Evolutionary conservation across 768 basidiomycete genomes (phyloP).

Genomic region (Terana coerulea): DNA sequence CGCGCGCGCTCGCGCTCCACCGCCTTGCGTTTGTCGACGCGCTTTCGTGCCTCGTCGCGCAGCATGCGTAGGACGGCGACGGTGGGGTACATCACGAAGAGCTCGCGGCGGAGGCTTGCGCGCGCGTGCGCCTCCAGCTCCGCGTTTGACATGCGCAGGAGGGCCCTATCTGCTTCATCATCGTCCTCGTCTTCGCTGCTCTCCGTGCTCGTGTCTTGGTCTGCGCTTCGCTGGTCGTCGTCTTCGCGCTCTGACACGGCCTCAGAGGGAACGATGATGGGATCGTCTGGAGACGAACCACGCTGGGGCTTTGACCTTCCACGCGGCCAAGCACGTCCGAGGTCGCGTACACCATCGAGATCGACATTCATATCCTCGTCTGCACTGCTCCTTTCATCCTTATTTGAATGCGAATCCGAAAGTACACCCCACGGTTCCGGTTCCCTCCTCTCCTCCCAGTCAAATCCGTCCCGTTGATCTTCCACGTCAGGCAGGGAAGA

Average conservation of each 20-base stretch:
- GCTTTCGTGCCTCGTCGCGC: neutral
- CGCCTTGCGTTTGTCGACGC: neutral
- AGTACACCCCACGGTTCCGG: no score
- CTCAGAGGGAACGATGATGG: no score
- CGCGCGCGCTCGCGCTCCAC: neutral
- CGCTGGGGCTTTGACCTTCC: no score
- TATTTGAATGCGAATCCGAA: neutral
- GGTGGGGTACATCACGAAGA: neutral
- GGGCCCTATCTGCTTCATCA: neutral
- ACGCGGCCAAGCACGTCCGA: neutral
- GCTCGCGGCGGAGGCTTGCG: neutral
- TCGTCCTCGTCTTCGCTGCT: neutral
- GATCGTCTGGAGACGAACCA: no score
- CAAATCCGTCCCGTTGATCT: no score
- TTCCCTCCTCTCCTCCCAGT: no score
- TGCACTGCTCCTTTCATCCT: neutral
- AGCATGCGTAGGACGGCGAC: neutral
- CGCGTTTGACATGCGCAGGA: neutral
- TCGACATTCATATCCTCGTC: neutral
- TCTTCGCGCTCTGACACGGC: no score
- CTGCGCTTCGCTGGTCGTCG: no score
- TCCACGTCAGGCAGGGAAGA: neutral
- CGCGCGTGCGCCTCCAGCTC: no score
- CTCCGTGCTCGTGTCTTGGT: neutral
- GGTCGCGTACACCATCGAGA: neutral